Base-by-base conservation (phyloP, 257 asterid genomes). In the Solanum rostratum region DNA sequence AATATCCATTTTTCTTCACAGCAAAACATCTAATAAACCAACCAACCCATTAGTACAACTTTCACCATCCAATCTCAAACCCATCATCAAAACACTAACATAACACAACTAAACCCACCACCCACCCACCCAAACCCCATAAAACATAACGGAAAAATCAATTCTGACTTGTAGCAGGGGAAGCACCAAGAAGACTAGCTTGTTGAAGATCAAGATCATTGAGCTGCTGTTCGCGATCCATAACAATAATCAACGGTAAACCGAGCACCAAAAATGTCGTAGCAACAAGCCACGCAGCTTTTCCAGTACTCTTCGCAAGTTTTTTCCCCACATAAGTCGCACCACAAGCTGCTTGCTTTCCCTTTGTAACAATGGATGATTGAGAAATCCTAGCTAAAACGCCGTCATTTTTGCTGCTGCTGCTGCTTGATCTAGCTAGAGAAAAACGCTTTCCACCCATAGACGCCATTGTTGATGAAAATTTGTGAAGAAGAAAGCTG, bases 321-420 rank as follows among this genome's bases (percentile, higher is more conserved):
- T 89, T 90, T 85, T 88, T 93, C 20, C 92, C 91, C 41, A 93
- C 95, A 86, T 89, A 90, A 27, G 90, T 90, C 3, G 91, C 87
- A 83, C 89, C 94, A 53, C 84, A 60, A 69, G 93, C 96, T 79
- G 89, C 87, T 68, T 76, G 65, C 84, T 87, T 90, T 3, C 96
- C 94, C 85, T 87, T 89, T 39, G 63, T 52, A 2, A 88, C 89
- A 49, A 89, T 39, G 5, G 95, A 22, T 22, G 84, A 73, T 6
- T 91, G 91, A 82, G 93, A 89, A 80, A 91, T 87, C 60, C 88
- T 90, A 12, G 91, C 37, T 27, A 92, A 43, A 71, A 92, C 79
- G 53, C 88, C 84, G 80, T 76, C 88, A 4, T 83, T 79, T 65
- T 54, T 82, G 83, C 85, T 50, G 84, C 71, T 50, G 83, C 69